phyloP scores from a whole-genome alignment of 768 basidiomycete species.

The Butyriboletus loyo region DNA sequence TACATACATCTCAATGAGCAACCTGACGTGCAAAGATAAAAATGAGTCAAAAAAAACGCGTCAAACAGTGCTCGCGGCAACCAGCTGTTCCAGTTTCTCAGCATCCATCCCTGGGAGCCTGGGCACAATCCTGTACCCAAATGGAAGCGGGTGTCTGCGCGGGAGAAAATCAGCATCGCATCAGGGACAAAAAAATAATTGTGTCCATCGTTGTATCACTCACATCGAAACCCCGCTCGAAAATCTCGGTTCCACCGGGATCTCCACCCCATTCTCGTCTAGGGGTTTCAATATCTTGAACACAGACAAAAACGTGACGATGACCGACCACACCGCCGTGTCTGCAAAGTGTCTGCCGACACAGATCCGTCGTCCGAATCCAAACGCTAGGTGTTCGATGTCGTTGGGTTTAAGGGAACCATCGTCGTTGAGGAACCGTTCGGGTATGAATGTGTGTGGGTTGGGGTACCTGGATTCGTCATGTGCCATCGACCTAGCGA shows the following conservation, averaged over 20 bases:
- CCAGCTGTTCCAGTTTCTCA: neutral
- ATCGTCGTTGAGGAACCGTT: slow-evolving; percentile 34
- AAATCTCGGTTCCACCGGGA: slow-evolving; percentile 2
- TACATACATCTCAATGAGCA: neutral
- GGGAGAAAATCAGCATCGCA: neutral
- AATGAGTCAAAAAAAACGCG: neutral
- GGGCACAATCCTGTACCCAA: neutral
- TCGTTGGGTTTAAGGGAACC: slow-evolving; percentile 10
- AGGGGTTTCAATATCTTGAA: slow-evolving; percentile 8
- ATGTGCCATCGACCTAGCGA: slow-evolving; percentile 15
- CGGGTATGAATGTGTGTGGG: slow-evolving; percentile 35
- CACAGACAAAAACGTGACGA: slow-evolving; percentile 8
- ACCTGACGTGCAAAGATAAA: neutral
- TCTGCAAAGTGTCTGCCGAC: slow-evolving; percentile 21
- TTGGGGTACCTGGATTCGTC: slow-evolving; percentile 32
- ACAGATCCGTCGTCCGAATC: slow-evolving; percentile 26
- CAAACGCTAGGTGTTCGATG: slow-evolving; percentile 12
- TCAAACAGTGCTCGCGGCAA: neutral
- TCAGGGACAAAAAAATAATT: too few relatives aligned
- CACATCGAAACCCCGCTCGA: slow-evolving; percentile 1
- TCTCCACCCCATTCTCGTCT: slow-evolving; percentile 11
- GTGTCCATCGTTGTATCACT: neutral
- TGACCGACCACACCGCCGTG: slow-evolving; percentile 8
- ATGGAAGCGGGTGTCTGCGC: neutral
- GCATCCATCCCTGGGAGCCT: neutral